phyloP scores from a whole-genome alignment of 805 yeast genomes.

The Spencermartinsiella europaea region DNA sequence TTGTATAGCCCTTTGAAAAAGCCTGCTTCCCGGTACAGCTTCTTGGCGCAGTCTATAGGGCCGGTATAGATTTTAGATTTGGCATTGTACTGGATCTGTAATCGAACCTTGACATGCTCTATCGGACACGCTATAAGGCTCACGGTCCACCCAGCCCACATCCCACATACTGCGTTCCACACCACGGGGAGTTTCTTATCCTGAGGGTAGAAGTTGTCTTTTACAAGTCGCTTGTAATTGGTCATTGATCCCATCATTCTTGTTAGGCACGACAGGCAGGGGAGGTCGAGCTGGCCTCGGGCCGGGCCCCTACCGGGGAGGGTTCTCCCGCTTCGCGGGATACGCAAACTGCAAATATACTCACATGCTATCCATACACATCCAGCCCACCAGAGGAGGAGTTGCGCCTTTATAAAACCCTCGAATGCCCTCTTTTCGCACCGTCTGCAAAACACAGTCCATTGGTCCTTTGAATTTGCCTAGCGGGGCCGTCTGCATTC shows the following conservation, averaged over 20 bases:
- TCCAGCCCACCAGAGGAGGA: constrained; percentile 93
- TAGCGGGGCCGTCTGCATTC: constrained; percentile 71
- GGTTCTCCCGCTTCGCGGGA: no score
- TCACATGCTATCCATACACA: constrained; percentile 77
- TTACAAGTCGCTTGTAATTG: constrained; percentile 63
- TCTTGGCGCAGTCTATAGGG: constrained; percentile 62
- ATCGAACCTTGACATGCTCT: constrained; percentile 80
- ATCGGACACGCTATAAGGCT: constrained; percentile 95
- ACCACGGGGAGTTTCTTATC: constrained; percentile 59
- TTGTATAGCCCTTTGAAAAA: constrained; percentile 63
- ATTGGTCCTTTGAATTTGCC: constrained; percentile 73
- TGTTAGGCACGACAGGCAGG: no score
- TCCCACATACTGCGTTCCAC: constrained; percentile 78
- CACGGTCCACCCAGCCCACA: constrained; percentile 79
- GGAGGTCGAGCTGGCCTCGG: no score
- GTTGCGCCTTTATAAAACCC: constrained; percentile 90
- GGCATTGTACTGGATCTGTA: constrained; percentile 87
- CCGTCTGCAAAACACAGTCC: constrained; percentile 72
- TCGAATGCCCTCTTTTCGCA: constrained; percentile 64
- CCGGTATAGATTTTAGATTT: constrained; percentile 62
- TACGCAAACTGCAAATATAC: no score
- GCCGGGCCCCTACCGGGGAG: no score
- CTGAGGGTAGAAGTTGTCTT: constrained; percentile 57
- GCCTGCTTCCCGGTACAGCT: constrained; percentile 47
- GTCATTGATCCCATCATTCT: constrained; percentile 79